Conservation (phyloP, 2,329 filamentous ascomycete species). For the Penicillium polonicum region DNA sequence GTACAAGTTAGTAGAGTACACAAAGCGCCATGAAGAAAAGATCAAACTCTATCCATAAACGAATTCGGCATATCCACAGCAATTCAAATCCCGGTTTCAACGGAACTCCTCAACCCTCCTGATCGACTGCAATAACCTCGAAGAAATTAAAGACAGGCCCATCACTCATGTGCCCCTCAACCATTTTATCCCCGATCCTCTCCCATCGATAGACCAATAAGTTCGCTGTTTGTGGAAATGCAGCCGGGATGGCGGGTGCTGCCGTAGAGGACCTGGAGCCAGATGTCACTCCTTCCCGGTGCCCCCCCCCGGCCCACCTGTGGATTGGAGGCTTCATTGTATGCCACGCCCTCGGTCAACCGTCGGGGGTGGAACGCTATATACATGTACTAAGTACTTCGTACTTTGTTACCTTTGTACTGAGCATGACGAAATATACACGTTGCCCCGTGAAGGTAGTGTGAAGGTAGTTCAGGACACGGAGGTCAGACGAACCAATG, state of each 20-base stretch:
- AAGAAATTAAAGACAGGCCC: background rate
- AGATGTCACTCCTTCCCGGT: background rate
- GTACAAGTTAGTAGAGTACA: background rate
- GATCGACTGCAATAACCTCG: background rate
- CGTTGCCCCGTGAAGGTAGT: background rate
- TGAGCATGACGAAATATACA: background rate
- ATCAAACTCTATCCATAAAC: background rate
- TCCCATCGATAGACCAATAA: background rate
- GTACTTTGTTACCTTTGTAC: background rate
- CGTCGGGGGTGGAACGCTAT: background rate
- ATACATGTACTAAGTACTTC: background rate
- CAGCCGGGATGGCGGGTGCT: conserved; percentile 16
- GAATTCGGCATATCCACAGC: background rate
- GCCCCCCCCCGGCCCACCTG: background rate
- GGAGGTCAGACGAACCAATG: background rate
- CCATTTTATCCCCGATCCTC: background rate
- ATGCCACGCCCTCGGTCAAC: background rate
- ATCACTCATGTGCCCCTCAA: background rate
- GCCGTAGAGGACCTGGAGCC: conserved; percentile 4
- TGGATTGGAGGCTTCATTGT: background rate
- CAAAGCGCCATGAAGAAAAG: background rate
- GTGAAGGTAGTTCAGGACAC: background rate
- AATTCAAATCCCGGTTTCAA: conserved; percentile 3
- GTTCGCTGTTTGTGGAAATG: conserved; percentile 11
- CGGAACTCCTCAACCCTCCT: background rate